A percentile compares a stretch with the other conserved stretches of the same genome.
phyloP scores from a whole-genome alignment of 148 eudicot genomes.

The Selenicereus undatus region DNA sequence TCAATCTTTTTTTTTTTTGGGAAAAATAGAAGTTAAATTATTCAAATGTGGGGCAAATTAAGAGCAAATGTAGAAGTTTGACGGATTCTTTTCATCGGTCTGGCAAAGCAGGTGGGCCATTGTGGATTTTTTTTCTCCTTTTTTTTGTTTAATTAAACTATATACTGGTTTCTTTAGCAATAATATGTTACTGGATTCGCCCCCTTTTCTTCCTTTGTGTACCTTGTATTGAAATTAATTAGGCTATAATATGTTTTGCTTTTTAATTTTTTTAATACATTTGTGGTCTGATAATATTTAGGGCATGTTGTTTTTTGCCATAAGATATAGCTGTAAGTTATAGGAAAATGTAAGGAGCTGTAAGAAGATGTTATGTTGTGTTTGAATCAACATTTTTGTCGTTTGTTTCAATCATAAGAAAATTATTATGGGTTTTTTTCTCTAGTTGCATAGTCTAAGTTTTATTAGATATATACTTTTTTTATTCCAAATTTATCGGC shows the following conservation, averaged over 20 bases:
- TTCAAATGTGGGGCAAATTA: background rate
- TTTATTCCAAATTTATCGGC: too few species aligned
- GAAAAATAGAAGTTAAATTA: background rate
- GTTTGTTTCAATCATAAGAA: too few species aligned
- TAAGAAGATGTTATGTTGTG: too few species aligned
- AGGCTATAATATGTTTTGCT: background rate
- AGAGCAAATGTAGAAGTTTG: conserved; percentile 7
- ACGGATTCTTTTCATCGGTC: conserved; percentile 8
- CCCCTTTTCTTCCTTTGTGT: background rate
- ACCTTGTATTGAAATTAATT: background rate
- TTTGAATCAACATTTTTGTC: too few species aligned
- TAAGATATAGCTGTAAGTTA: too few species aligned
- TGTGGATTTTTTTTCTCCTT: background rate
- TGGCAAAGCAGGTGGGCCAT: conserved; percentile 3
- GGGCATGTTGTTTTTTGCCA: too few species aligned
- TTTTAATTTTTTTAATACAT: background rate
- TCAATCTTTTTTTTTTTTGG: background rate
- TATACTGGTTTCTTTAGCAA: background rate
- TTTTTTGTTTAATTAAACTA: background rate
- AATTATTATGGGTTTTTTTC: too few species aligned
- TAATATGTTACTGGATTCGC: background rate
- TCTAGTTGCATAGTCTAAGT: too few species aligned
- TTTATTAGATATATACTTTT: too few species aligned
- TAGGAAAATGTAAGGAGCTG: too few species aligned
- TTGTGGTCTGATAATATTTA: too few species aligned